Evolutionary conservation across 306 rosid species (phyloP).

Genomic region (Quercus cerris): DNA sequence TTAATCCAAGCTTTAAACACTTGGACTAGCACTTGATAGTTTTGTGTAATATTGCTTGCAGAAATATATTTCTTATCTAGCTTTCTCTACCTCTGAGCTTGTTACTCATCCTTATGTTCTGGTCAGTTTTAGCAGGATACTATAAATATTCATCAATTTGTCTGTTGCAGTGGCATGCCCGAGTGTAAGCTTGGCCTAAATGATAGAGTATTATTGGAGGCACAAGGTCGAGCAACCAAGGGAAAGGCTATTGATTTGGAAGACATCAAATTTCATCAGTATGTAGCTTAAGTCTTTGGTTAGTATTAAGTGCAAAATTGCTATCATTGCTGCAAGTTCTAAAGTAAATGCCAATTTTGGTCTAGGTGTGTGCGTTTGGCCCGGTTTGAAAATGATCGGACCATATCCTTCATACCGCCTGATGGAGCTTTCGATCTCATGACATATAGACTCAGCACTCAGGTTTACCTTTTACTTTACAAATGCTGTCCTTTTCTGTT

Average conservation of each 20-base stretch:
- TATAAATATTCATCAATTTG: constrained; percentile 10
- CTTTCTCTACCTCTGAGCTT: not conserved
- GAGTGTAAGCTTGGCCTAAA: constrained; percentile 98
- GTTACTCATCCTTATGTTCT: not conserved
- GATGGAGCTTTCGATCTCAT: constrained; percentile 99
- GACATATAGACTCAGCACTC: constrained; percentile 96
- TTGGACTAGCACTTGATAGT: not conserved
- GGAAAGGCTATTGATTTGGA: constrained; percentile 98
- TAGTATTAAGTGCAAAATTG: constrained; percentile 10
- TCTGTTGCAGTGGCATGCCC: constrained; percentile 91
- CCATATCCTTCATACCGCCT: constrained; percentile 96
- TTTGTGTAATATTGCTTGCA: not conserved
- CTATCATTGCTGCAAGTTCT: constrained; percentile 14
- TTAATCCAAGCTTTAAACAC: not conserved
- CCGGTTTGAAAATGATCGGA: constrained; percentile 98
- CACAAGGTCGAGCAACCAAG: constrained; percentile 94
- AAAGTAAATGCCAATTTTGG: constrained; percentile 27
- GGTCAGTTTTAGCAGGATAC: not conserved
- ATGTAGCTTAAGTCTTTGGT: constrained; percentile 43
- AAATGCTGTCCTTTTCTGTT: not conserved
- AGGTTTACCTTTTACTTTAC: constrained; percentile 45
- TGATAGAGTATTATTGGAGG: constrained; percentile 88
- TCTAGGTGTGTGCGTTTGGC: constrained; percentile 98
- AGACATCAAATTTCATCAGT: constrained; percentile 99
- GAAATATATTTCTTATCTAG: not conserved